A percentile compares a stretch with the other conserved stretches of the same genome.
Evolutionary conservation across 345 rosid species (phyloP).

Genomic region (Viola odorata): DNA sequence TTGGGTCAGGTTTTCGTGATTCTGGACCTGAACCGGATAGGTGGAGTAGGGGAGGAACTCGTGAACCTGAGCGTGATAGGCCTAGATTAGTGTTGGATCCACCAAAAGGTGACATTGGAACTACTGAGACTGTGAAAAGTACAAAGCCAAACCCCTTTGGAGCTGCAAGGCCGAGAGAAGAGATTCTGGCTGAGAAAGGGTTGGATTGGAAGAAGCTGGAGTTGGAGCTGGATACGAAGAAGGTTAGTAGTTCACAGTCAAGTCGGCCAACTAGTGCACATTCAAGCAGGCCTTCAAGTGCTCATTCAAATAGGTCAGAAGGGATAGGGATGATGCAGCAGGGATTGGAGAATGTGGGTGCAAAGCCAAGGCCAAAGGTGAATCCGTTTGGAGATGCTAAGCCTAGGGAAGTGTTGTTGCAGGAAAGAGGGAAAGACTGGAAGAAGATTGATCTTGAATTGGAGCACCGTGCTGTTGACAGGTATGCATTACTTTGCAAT

Average conservation of each 20-base stretch:
- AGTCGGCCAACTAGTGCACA: slow-evolving; percentile 87
- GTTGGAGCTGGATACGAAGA: slow-evolving; percentile 69
- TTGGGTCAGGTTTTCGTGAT: slow-evolving; percentile 59
- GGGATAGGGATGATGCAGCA: slow-evolving; percentile 38
- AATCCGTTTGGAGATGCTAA: slow-evolving; percentile 98
- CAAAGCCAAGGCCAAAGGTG: slow-evolving; percentile 68
- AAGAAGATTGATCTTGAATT: slow-evolving; percentile 80
- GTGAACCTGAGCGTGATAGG: slow-evolving; percentile 45
- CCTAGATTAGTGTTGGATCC: slow-evolving; percentile 65
- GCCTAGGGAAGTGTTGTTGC: slow-evolving; percentile 87
- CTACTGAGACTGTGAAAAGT: slow-evolving; percentile 42
- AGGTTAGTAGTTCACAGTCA: slow-evolving; percentile 24
- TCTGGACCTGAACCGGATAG: slow-evolving; percentile 56
- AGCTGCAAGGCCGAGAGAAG: slow-evolving; percentile 86
- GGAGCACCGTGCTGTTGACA: slow-evolving; percentile 78
- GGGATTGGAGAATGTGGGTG: slow-evolving; percentile 45
- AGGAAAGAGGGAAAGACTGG: slow-evolving; percentile 89
- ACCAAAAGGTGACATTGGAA: slow-evolving; percentile 41
- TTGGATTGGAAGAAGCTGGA: slow-evolving; percentile 90
- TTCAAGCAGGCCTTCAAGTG: slow-evolving; percentile 93
- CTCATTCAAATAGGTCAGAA: slow-evolving; percentile 78
- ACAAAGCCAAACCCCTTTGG: slow-evolving; percentile 82
- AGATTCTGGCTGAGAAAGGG: slow-evolving; percentile 89
- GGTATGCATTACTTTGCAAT: slow-evolving; percentile 31
- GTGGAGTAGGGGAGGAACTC: slow-evolving; percentile 34